Conservation (phyloP, 2,329 filamentous ascomycete species). For the Niveomyces coronatus region DNA sequence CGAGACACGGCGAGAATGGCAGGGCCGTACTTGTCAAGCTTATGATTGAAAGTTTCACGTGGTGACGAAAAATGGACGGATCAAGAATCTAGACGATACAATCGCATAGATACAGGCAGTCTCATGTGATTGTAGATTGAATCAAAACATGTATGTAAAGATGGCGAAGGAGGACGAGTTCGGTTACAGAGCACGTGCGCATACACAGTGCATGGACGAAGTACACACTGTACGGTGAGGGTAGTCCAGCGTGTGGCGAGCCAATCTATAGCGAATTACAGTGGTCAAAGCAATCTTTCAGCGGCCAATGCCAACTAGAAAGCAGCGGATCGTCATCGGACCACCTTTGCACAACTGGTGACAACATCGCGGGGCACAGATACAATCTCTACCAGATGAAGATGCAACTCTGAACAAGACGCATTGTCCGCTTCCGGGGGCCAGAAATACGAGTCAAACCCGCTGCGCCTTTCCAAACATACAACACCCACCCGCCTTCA, state of each 20-base stretch:
- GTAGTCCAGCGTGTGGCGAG: too few species aligned
- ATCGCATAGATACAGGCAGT: background rate
- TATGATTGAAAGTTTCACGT: conserved; percentile 9
- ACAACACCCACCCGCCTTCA: background rate
- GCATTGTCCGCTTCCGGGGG: too few species aligned
- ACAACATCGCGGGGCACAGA: conserved; percentile 7
- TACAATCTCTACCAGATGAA: background rate
- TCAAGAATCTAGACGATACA: background rate
- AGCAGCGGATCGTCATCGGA: background rate
- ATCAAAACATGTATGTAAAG: too few species aligned
- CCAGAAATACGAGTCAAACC: background rate
- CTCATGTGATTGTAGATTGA: too few species aligned
- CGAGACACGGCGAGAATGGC: conserved; percentile 7
- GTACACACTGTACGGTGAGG: too few species aligned
- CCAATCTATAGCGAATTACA: background rate
- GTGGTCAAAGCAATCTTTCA: background rate
- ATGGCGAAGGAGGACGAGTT: too few species aligned
- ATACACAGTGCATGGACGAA: too few species aligned
- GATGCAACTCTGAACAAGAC: background rate
- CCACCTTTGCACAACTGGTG: background rate
- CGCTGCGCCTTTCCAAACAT: background rate
- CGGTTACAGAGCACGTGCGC: too few species aligned
- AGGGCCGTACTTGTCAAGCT: conserved; percentile 5
- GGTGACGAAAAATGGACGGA: conserved; percentile 2
- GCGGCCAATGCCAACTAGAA: background rate